Evolutionary conservation across 805 yeast genomes (phyloP), one percentile per base, ranked within the genome.

Genomic region (Candida oleophila): DNA sequence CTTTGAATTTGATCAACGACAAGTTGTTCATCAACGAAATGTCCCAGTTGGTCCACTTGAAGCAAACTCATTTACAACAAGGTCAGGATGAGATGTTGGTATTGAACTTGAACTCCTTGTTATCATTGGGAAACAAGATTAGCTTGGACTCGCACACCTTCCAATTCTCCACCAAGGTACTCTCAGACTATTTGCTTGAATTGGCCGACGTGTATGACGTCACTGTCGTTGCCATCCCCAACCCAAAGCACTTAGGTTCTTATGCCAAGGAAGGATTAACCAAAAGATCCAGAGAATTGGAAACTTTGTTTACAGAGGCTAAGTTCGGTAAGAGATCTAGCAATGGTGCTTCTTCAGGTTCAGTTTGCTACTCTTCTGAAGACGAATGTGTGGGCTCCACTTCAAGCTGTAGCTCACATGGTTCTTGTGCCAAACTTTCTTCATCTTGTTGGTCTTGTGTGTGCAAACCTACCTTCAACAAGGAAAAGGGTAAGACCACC

Each of bases 401-500:
- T 7, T 60, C 68, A 40, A 65, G 71, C 33, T 81, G 86, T 58
- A 73, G 73, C 33, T 67, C 71, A n/a, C 83, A 80, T 57, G 86
- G 86, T 9, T 45, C 63, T 12, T 81, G 86, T 55, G 48, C 74
- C 9, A 61, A 75, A 50, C 49, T 53, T 3, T 52, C 49, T 22
- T 47, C 62, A 37, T 67, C 66, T 12, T 74, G 80, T 59, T 81
- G 79, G 78, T 64, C 69, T 41, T 81, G 86, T 61, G 54, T 65
- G 20, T 81, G 86, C 57, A 54, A 74, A 2, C 58, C 82, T 14
- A 68, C 77, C 4, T 63, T 57, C 41, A 66, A 76, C 56, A 63
- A 69, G 49, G 65, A 66, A 12, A 61, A 68, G 12, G 68, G 70
- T 33, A 68, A 68, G 48, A 78, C 84, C 22, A 76, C 78, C 38